Base-by-base conservation (phyloP, 108 stramenopile species). In the Skeletonema grethae region DNA sequence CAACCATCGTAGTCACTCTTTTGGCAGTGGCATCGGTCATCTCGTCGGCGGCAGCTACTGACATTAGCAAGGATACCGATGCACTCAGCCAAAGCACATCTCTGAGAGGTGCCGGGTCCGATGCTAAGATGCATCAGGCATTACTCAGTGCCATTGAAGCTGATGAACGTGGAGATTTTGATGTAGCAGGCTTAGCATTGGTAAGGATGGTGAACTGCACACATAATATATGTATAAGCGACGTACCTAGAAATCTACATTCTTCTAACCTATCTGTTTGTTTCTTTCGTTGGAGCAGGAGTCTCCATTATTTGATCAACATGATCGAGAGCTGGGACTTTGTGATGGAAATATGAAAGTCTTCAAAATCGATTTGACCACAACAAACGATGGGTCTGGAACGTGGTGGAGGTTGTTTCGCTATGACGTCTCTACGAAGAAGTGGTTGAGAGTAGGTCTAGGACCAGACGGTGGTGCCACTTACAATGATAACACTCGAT, bases 1-100 rank as follows among this genome's bases (percentile, higher is more conserved):
- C 50, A 53, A 22, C 20, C 50, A 53, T 53, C 15, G 20, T 28
- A 28, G 25, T 53, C 50, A 53, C 50, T 53, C 50, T 53, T 53
- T 16, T 53, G 50, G 22, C 50, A 53, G 7, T 2, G 18, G 50
- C 7, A 53, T 53, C 22, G 18, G 50, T 22, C 50, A 24, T n/a
- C 50, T 24, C 22, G 50, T 53, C 50, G 50, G 50, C 50, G 7
- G 50, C 50, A 22, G 5, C 50, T 22, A 22, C 50, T 22, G 50
- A 53, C 6, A 48, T 12, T 16, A 22, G 22, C 18, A 7, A 53
- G 0, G 50, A 53, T 53, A 22, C 22, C 50, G 22, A 53, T 53
- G 50, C 22, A 2, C 22, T 22, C 50, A 24, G 18, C 50, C 50
- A 53, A 22, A 22, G 50, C 22, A 8, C 5, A 1, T 15, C 22